phyloP scores from a whole-genome alignment of 768 basidiomycete species.

The Boletus huronensis region DNA sequence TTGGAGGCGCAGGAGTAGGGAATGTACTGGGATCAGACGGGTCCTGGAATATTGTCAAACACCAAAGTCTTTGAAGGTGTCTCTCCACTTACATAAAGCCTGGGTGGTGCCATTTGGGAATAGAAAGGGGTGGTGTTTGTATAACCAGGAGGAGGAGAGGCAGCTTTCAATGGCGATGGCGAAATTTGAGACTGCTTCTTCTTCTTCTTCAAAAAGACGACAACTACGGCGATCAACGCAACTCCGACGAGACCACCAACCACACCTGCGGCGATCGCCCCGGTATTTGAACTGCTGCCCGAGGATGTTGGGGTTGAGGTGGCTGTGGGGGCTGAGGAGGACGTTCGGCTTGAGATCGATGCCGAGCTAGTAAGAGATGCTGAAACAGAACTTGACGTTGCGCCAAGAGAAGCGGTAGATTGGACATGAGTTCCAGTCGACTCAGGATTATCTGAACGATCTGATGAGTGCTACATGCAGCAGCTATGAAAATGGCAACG shows the following conservation, averaged over 20 bases:
- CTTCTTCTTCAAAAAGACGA: neutral
- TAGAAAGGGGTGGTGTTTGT: slow-evolving; percentile 10
- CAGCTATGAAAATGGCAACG: neutral
- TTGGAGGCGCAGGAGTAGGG: slow-evolving; percentile 24
- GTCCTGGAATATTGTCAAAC: slow-evolving; percentile 24
- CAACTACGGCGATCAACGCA: neutral
- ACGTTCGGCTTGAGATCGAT: neutral
- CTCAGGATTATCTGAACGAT: neutral
- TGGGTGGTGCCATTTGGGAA: slow-evolving; percentile 21
- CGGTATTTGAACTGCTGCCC: neutral
- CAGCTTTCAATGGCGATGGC: too few species aligned
- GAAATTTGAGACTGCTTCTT: neutral
- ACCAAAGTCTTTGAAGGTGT: neutral
- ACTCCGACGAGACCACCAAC: neutral
- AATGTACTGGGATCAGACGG: slow-evolving; percentile 37
- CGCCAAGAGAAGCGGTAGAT: neutral
- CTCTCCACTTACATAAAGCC: slow-evolving; percentile 28
- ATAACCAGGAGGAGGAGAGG: neutral
- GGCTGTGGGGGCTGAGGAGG: neutral
- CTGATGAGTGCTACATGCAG: neutral
- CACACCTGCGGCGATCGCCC: neutral
- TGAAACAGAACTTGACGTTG: neutral
- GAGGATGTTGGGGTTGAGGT: neutral
- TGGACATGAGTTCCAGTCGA: neutral
- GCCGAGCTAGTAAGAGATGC: neutral